Conservation (phyloP, 139 green algal species). For the Coccomyxa sp. region DNA sequence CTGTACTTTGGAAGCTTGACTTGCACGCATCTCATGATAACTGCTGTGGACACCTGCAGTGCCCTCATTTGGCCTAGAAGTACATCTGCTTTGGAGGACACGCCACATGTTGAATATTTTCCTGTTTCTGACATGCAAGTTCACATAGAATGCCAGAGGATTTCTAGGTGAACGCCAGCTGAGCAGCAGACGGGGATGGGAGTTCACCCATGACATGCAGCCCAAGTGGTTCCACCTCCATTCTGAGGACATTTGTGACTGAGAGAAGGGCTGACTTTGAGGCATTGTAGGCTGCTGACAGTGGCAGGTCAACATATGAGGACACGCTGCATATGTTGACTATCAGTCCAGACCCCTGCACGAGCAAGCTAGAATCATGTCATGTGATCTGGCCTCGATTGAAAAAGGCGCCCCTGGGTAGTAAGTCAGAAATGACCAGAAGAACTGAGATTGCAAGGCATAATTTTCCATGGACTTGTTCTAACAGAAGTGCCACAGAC, state of each 20-base stretch:
- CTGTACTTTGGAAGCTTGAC: no score
- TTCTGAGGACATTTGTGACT: background rate
- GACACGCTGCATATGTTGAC: background rate
- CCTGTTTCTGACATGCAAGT: background rate
- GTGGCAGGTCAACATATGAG: background rate
- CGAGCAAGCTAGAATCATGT: no score
- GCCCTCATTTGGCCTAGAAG: background rate
- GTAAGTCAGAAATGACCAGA: no score
- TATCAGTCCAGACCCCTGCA: background rate
- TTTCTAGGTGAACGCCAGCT: background rate
- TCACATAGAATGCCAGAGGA: background rate
- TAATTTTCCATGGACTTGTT: no score
- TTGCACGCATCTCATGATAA: background rate
- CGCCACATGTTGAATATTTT: background rate
- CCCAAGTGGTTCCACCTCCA: background rate
- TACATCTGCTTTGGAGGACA: background rate
- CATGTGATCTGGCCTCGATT: no score
- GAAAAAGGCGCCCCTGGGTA: no score
- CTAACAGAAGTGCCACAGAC: no score
- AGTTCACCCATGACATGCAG: background rate
- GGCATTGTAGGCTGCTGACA: background rate
- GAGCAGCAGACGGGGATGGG: background rate
- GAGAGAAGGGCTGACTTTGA: background rate
- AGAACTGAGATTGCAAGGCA: no score
- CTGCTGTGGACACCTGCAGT: background rate